Base-by-base conservation (phyloP, 2,329 filamentous ascomycete genomes). In the Ramichloridium luteum region DNA sequence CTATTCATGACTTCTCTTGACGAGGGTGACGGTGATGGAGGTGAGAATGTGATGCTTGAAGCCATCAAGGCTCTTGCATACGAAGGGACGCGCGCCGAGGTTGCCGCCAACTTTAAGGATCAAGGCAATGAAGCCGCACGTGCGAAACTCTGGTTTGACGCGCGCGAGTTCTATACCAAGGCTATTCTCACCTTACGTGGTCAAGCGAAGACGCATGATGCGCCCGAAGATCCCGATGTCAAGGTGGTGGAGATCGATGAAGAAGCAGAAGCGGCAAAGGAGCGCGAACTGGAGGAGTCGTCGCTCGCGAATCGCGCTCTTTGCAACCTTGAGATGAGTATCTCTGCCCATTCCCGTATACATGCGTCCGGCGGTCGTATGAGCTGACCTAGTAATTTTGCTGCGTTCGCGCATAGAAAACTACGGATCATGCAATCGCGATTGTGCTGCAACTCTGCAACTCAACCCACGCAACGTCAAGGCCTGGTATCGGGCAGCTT, bases 1-100 rank as follows among this genome's bases (percentile, higher is more conserved):
- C 70, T 98, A 22, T 98, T 98, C 67, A 98, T 98, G 90, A 96
- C 85, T 16, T 77, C 82, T 45, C 68, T 94, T 18, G 82, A 72
- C 36, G 68, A 72, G 37, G 20, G 20, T 8, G 41, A 46, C 18
- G 67, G 66, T 32, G 68, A 67, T 35, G 65, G 67, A 39, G 65
- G 68, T 35, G 80, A 92, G 42, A 93, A 93, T 51, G 67, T 79
- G 39, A 76, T 81, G 45, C 66, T 93, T 1, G 85, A 92, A 47
- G 92, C 90, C 1, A 68, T 98, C 38, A 80, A 82, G 53, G 88
- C 90, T 0, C 65, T 98, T 23, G 83, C 84, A 16, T 93, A 94
- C 54, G 90, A 98, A 61, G 92, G 90, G 13, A 86, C 85, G 6
- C 75, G 82, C 29, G 68, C 77, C 6, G 88, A 96, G 55, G 78